phyloP scores from a whole-genome alignment of 768 basidiomycete genomes.

The Clitopilus passeckerianus region DNA sequence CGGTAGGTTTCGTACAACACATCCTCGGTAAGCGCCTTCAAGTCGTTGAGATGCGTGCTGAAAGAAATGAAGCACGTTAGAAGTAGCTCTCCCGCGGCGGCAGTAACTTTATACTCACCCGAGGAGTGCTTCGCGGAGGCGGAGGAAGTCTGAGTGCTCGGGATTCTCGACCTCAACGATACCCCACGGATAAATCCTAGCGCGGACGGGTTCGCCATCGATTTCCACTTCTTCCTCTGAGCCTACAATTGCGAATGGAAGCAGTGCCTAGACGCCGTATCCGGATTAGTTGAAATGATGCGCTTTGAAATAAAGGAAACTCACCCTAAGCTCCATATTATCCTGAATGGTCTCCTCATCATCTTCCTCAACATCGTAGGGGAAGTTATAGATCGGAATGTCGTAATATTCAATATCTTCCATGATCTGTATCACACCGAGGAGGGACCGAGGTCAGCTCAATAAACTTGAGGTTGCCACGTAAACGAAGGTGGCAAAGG shows the following conservation, averaged over 20 bases:
- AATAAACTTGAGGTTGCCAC: background rate
- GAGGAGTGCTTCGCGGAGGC: constrained; percentile 76
- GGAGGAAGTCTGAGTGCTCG: constrained; percentile 81
- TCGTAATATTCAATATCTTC: constrained; percentile 89
- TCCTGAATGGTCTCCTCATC: constrained; percentile 89
- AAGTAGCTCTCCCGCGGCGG: constrained; percentile 5
- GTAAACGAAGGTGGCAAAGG: constrained; percentile 7
- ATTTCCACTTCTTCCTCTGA: constrained; percentile 85
- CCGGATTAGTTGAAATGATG: background rate
- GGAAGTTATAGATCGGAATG: constrained; percentile 93
- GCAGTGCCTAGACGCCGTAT: constrained; percentile 36
- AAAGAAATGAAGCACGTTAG: background rate
- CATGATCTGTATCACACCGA: constrained; percentile 56
- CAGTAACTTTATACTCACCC: constrained; percentile 30
- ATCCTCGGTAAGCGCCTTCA: constrained; percentile 82
- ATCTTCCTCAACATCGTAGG: constrained; percentile 90
- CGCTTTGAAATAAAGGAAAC: constrained; percentile 14
- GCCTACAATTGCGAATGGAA: constrained; percentile 87
- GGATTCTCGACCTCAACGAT: constrained; percentile 91
- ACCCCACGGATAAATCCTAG: constrained; percentile 89
- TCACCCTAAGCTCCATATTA: constrained; percentile 80
- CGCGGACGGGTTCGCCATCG: constrained; percentile 73
- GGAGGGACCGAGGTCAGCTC: constrained; percentile 11
- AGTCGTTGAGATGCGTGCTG: constrained; percentile 78
- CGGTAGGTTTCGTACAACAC: constrained; percentile 85